Conservation (phyloP, 2,329 filamentous ascomycete genomes). For the Scopulariopsis brevicaulis region DNA sequence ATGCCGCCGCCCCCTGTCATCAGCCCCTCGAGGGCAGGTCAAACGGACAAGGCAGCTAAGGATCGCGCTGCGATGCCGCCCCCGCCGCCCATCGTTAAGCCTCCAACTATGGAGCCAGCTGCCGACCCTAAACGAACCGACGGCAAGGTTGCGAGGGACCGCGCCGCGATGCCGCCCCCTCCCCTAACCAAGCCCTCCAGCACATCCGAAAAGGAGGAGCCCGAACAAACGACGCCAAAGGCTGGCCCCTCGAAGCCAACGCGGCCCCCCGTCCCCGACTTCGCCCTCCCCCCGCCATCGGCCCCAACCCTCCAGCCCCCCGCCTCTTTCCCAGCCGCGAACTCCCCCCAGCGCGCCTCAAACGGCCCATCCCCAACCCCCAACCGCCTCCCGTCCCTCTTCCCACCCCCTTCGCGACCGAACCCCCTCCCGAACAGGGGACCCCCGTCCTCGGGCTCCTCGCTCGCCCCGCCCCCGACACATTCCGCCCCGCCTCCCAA, state of each 20-base stretch:
- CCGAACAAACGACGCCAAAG: conserved; percentile 39
- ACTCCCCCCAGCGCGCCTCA: conserved; percentile 38
- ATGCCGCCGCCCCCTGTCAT: background rate
- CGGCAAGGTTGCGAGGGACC: conserved; percentile 12
- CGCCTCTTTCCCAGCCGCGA: conserved; percentile 36
- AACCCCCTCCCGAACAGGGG: conserved; percentile 28
- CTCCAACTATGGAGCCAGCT: conserved; percentile 9
- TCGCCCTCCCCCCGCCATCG: conserved; percentile 13
- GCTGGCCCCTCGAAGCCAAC: conserved; percentile 17
- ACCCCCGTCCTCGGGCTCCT: conserved; percentile 23
- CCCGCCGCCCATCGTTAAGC: conserved; percentile 20
- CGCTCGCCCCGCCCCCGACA: conserved; percentile 43
- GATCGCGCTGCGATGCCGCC: conserved; percentile 8
- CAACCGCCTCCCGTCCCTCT: conserved; percentile 15
- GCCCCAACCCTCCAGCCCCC: conserved; percentile 5
- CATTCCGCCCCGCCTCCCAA: conserved; percentile 39
- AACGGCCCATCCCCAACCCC: conserved; percentile 25
- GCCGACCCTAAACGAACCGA: background rate
- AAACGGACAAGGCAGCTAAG: background rate
- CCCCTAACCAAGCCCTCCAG: conserved; percentile 15
- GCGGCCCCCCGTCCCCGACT: conserved; percentile 20
- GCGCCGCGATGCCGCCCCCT: conserved; percentile 24
- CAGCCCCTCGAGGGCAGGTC: background rate
- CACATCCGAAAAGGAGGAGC: conserved; percentile 6
- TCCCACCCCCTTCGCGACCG: conserved; percentile 39